phyloP scores from a whole-genome alignment of 129 eudicot species.

The Arctium minus region DNA sequence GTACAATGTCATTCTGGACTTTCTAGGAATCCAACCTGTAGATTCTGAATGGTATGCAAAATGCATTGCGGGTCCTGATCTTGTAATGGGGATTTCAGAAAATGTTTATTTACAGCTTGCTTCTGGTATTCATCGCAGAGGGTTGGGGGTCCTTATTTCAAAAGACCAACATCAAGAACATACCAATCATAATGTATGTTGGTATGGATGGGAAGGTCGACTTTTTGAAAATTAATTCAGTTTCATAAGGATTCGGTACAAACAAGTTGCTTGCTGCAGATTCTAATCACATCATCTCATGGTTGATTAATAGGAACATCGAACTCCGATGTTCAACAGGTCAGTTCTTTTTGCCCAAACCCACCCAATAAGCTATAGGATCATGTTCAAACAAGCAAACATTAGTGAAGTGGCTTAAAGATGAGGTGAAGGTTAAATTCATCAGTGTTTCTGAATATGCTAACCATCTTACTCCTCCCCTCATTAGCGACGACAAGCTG shows the following conservation, averaged over 20 bases:
- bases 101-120: constrained; percentile 32
- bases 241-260: not conserved
- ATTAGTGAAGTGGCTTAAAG: too few relatives aligned
- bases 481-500: constrained; percentile 7
- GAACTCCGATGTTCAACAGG: constrained; percentile 15
- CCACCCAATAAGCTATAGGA: constrained; percentile 29
- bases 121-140: constrained; percentile 42
- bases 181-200: constrained; percentile 43
- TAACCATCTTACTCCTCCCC: constrained; percentile 1
- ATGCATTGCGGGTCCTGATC: constrained; percentile 48
- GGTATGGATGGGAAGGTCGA: constrained; percentile 25
- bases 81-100: constrained; percentile 40
- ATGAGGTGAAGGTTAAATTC: too few relatives aligned
- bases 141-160: constrained; percentile 38
- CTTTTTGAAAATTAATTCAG: constrained; percentile 22
- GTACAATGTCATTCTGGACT: too few relatives aligned
- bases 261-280: constrained; percentile 22
- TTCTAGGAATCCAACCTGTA: not conserved
- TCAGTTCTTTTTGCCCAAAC: constrained; percentile 32
- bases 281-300: constrained; percentile 13
- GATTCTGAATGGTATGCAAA: constrained; percentile 52
- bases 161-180: constrained; percentile 26
- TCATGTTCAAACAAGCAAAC: too few relatives aligned
- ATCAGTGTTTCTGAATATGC: constrained; percentile 35
- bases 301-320: constrained; percentile 45